Percentiles rank a stretch among this genome's conserved stretches.
These are phyloP conservation scores for Phaeotremella skinneri DNA, from an alignment of 768 basidiomycete genomes.

Conservation along the genomic window DNA sequence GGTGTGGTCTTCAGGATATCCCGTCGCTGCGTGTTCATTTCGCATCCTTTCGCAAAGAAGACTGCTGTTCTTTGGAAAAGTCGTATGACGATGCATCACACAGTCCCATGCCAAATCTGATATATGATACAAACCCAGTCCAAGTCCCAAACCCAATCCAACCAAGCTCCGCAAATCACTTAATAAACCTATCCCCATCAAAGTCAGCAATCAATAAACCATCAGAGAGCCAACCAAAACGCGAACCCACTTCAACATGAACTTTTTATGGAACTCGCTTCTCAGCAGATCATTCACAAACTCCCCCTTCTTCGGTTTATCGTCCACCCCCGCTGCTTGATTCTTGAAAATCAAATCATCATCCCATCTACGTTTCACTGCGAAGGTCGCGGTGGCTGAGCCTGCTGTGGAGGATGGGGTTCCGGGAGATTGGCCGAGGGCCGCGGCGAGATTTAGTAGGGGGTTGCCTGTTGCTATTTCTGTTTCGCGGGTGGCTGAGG, in stretches of 20 bases:
- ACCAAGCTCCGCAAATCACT: too few species aligned
- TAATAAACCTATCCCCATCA: conserved; percentile 19
- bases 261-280: conserved; percentile 55
- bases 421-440: conserved; percentile 69
- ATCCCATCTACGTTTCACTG: conserved; percentile 92
- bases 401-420: conserved; percentile 51
- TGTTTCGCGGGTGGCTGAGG: conserved; percentile 61
- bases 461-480: conserved; percentile 87
- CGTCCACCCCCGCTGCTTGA: conserved; percentile 73
- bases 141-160: too few species aligned
- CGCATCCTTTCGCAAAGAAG: too few species aligned
- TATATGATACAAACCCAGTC: too few species aligned
- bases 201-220: background rate
- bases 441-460: conserved; percentile 83
- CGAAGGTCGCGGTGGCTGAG: conserved; percentile 70
- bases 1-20: too few species aligned
- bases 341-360: conserved; percentile 99
- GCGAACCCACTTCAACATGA: conserved; percentile 45
- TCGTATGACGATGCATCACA: too few species aligned
- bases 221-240: background rate
- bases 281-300: conserved; percentile 95
- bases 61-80: too few species aligned
- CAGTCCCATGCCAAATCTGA: too few species aligned
- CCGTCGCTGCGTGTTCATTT: too few species aligned
- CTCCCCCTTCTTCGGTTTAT: conserved; percentile 61